Conservation (phyloP, 768 basidiomycete species). For the Mycena haematopus region DNA sequence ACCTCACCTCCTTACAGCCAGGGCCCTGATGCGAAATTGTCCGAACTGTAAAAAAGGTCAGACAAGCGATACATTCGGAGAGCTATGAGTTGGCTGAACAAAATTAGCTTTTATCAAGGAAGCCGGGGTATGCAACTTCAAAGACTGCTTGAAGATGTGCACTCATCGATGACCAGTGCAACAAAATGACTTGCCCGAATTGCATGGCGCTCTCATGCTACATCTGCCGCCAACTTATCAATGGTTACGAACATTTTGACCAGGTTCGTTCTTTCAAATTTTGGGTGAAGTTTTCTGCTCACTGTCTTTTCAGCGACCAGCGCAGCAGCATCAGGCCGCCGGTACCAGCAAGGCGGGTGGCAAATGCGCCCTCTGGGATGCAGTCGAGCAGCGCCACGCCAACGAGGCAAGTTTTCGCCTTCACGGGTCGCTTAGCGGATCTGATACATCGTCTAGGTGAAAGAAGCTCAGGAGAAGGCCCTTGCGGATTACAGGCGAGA, state of each 20-base stretch:
- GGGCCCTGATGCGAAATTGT: conserved; percentile 86
- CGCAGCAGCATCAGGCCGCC: conserved; percentile 12
- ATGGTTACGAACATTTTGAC: conserved; percentile 79
- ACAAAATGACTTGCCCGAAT: conserved; percentile 86
- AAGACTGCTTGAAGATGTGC: not conserved
- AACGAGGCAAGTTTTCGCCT: conserved; percentile 56
- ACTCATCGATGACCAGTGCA: conserved; percentile 61
- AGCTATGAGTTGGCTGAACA: conserved; percentile 13
- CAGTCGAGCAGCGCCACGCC: conserved; percentile 66
- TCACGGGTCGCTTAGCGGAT: not conserved
- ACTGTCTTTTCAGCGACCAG: conserved; percentile 20
- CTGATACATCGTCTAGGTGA: conserved; percentile 54
- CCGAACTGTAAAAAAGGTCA: conserved; percentile 84
- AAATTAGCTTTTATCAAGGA: conserved; percentile 83
- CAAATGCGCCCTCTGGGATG: conserved; percentile 75
- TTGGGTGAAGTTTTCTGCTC: not conserved
- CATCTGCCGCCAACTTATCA: conserved; percentile 75
- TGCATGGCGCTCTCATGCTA: conserved; percentile 85
- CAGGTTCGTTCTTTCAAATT: conserved; percentile 42
- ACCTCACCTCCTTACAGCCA: conserved; percentile 49
- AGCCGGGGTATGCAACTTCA: conserved; percentile 59
- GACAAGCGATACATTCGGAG: conserved; percentile 5
- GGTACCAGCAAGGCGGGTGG: conserved; percentile 36
- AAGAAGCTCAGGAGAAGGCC: conserved; percentile 69
- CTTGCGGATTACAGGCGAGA: conserved; percentile 63